Conservation (phyloP, 208 protist genomes). For the Crithidia sp. region DNA sequence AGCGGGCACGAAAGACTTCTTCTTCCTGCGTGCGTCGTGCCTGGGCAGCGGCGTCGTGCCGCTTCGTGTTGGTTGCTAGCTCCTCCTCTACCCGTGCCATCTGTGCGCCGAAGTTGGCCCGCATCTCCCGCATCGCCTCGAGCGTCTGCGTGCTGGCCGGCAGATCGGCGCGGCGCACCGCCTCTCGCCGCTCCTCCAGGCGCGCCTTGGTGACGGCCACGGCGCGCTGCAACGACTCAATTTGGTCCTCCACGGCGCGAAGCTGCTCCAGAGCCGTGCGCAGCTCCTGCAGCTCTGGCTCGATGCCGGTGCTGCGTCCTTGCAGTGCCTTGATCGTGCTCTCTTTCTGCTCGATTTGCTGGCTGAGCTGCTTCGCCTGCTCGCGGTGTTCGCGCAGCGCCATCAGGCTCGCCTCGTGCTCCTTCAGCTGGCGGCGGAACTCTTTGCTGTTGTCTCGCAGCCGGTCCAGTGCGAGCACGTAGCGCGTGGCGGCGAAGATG, state of each 20-base stretch:
- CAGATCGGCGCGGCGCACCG: slow-evolving; percentile 33
- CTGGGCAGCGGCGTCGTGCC: slow-evolving; percentile 35
- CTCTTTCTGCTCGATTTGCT: slow-evolving; percentile 71
- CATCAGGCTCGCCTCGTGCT: slow-evolving; percentile 81
- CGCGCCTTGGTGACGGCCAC: slow-evolving; percentile 64
- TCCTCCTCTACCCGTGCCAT: slow-evolving; percentile 41
- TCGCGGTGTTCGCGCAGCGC: slow-evolving; percentile 81
- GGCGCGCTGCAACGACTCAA: slow-evolving; percentile 60
- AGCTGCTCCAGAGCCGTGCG: slow-evolving; percentile 52
- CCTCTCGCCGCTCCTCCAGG: slow-evolving; percentile 71
- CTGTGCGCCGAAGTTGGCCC: slow-evolving; percentile 38
- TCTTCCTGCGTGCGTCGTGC: slow-evolving; percentile 39
- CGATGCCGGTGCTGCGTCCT: slow-evolving; percentile 42
- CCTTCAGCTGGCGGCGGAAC: slow-evolving; percentile 80
- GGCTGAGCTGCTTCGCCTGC: slow-evolving; percentile 68
- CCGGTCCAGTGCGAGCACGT: slow-evolving; percentile 90
- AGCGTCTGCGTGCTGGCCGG: slow-evolving; percentile 39
- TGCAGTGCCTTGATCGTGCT: slow-evolving; percentile 44
- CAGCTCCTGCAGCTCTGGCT: slow-evolving; percentile 68
- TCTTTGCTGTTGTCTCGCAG: slow-evolving; percentile 88
- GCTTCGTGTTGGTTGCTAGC: slow-evolving; percentile 30
- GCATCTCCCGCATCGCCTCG: slow-evolving; percentile 58
- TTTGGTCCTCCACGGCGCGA: slow-evolving; percentile 53
- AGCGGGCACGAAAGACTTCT: slow-evolving; percentile 40
- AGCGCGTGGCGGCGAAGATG: slow-evolving; percentile 97